Evolutionary conservation across 2,329 filamentous ascomycete genomes (phyloP), one percentile per base, ranked within the genome.

Genomic region (Fusarium sublunatum): DNA sequence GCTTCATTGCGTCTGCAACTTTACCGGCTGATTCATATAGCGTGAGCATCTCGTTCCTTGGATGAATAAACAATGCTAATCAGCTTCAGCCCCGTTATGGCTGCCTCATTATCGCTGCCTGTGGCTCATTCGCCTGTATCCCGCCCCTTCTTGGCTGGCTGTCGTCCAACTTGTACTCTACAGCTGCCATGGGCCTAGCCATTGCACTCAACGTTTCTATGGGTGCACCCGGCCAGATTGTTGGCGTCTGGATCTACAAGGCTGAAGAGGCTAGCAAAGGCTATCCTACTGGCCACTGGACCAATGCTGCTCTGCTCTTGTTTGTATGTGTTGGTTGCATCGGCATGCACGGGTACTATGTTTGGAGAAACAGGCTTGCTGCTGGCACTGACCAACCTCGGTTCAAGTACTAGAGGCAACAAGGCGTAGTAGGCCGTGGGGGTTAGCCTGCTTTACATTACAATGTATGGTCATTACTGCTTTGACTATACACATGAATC

Each of bases 221-320:
- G 47, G 80, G 79, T 38, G 88, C 87, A 0, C 87, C 87, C 0
- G 88, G 88, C 0, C 88, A 91, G 72, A 91, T 91, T 35, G 83
- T 86, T 0, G 88, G 87, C 0, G 87, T 90, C 1, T 91, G 88
- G 88, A 90, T 91, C 52, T 91, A 91, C 74, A 89, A 88, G 68
- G 79, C 83, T 1, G 75, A 83, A 5, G 87, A 91, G 72, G 83
- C 81, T 7, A 70, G 75, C 12, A 76, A 67, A 10, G 88, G 88
- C 0, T 91, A 89, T 72, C 87, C 87, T 0, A 90, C 88, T 0
- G 89, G 88, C 0, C 88, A 91, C 70, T 89, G 85, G 83, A 82
- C 80, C 3, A 89, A 89, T 69, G 86, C 84, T 5, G 85, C 77
- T 3, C 70, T 89, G 58, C 70, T 89, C 24, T 76, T 88, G 10